Evolutionary conservation across 2,329 filamentous ascomycete genomes (phyloP).

Genomic region (Aspergillus flavus): DNA sequence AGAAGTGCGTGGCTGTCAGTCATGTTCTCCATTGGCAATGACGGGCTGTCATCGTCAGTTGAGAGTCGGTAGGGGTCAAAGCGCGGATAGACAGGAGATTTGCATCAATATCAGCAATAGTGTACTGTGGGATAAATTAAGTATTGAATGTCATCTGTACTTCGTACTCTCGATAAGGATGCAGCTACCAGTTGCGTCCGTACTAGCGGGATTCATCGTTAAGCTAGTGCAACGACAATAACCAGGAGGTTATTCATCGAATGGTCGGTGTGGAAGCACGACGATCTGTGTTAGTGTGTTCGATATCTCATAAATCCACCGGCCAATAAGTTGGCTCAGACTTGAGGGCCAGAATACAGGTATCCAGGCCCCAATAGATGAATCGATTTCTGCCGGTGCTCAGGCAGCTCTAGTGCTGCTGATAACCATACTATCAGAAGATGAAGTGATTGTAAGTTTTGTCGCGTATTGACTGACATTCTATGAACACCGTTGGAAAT

Average conservation of each 20-base stretch:
- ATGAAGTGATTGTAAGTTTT: background rate
- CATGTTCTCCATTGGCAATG: background rate
- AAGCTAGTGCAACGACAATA: background rate
- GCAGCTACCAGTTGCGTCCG: background rate
- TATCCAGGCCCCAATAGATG: constrained; percentile 10
- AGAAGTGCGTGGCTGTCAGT: background rate
- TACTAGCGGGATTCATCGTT: background rate
- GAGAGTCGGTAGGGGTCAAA: background rate
- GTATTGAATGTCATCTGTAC: constrained; percentile 1
- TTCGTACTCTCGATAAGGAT: background rate
- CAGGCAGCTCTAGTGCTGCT: background rate
- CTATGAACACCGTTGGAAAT: background rate
- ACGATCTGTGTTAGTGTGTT: constrained; percentile 11
- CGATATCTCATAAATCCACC: constrained; percentile 15
- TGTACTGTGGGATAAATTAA: constrained; percentile 16
- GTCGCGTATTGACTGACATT: background rate
- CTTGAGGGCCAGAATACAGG: background rate
- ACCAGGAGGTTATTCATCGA: constrained; percentile 17
- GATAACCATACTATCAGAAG: background rate
- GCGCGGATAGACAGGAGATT: constrained; percentile 2
- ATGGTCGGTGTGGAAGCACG: constrained; percentile 18
- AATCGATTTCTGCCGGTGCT: constrained; percentile 14
- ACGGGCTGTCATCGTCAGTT: background rate
- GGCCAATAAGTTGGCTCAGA: constrained; percentile 4
- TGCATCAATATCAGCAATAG: constrained; percentile 16